Base-by-base conservation (phyloP, 805 yeast genomes). In the Schwanniomyces vanrijiae region DNA sequence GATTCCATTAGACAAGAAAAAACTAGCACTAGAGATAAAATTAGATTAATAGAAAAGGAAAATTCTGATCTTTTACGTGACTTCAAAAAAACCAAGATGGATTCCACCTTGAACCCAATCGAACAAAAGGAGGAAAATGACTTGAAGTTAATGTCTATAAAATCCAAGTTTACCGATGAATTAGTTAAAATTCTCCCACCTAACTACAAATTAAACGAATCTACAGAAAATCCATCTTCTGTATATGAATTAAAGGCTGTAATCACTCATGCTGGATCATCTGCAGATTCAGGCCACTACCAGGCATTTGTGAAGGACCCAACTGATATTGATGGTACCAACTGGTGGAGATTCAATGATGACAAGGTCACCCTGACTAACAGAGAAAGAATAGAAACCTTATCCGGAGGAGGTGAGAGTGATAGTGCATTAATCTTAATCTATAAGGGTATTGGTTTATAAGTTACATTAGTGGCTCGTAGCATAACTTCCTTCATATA, bases 361-460 rank as follows among this genome's bases (percentile, higher is more conserved):
- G 96, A 91, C 68, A 86, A 86, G 62, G 96, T 94, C 14, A 73
- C 81, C 6, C 71, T 76, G 37, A 90, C 91, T n/a, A 82, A 77
- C 51, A 86, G 82, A 60, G 94, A 90, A 43, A 89, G 82, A 61
- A 83, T 94, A 50, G 96, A 90, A 65, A 67, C 79, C 47, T 76
- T 94, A 55, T 88, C 97, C 4, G 99, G 99, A 38, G 99, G 99
- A 47, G 97, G 98, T 48, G 99, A 95, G 71, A 83, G 96, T 56
- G 99, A 94, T 67, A 84, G 94, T 59, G 99, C 99, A 2, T 79
- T 94, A 65, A 84, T 94, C 46, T 76, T 92, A 55, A 70, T 94
- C 46, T 94, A 94, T 73, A 86, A 85, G 62, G 95, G 90, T 5
- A 80, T 86, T 53, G 96, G 92, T 16, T 70, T 86, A 54, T 61